Conservation (phyloP, 78 protist genomes). For the Cyanophora paradoxa region DNA sequence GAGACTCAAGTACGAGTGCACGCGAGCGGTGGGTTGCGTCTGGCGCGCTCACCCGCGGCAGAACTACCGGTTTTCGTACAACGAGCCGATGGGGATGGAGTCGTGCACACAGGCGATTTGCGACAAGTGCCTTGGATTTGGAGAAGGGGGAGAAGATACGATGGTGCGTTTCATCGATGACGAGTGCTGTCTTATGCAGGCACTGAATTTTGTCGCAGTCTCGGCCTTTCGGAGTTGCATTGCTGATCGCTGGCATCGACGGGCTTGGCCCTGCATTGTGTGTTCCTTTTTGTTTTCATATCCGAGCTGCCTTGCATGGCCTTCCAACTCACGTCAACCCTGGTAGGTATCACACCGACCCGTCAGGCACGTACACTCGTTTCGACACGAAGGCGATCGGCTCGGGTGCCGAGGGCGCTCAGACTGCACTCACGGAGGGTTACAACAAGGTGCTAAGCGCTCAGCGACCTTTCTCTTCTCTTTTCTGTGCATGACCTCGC, state of each 20-base stretch:
- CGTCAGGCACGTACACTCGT: slow-evolving; percentile 80
- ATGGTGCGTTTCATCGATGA: no score
- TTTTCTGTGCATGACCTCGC: not conserved
- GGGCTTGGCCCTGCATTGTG: slow-evolving; percentile 85
- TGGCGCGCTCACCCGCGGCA: slow-evolving; percentile 35
- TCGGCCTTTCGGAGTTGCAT: slow-evolving; percentile 98
- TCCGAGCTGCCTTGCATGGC: not conserved
- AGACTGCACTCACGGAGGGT: slow-evolving; percentile 76
- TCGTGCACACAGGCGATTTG: slow-evolving; percentile 87
- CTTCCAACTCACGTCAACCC: not conserved
- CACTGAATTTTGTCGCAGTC: slow-evolving; percentile 40
- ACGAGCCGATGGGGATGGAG: slow-evolving; percentile 93
- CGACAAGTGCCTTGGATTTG: slow-evolving; percentile 87
- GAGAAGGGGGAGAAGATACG: slow-evolving; percentile 72
- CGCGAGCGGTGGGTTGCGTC: not conserved
- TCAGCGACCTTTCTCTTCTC: not conserved
- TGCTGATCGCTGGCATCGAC: slow-evolving; percentile 96
- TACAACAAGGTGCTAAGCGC: slow-evolving; percentile 54
- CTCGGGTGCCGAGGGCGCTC: slow-evolving; percentile 96
- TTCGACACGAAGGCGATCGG: slow-evolving; percentile 95
- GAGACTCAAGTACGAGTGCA: slow-evolving; percentile 71
- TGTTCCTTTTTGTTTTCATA: not conserved
- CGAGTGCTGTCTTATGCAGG: not conserved
- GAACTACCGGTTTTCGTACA: slow-evolving; percentile 94
- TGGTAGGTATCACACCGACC: slow-evolving; percentile 87